These are phyloP conservation scores for Malus asiatica DNA, from an alignment of 306 rosid species.

Conservation along the genomic window DNA sequence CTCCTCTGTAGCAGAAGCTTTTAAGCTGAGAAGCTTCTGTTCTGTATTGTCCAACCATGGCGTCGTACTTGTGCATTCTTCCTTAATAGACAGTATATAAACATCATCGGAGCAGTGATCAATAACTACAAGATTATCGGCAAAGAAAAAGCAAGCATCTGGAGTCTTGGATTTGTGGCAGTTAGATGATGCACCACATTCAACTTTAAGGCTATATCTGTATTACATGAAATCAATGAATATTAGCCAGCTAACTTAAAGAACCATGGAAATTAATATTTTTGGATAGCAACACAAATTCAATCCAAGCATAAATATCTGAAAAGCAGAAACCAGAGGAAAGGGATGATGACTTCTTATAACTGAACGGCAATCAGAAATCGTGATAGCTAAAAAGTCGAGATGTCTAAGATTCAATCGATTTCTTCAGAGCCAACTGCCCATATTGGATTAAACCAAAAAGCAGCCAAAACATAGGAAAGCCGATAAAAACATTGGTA, in stretches of 20 bases:
- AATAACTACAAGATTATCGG: conserved; percentile 69
- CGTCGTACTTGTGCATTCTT: conserved; percentile 33
- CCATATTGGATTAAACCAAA: no score
- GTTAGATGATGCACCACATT: conserved; percentile 63
- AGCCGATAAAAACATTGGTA: neutral
- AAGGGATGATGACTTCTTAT: neutral
- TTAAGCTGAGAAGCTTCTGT: conserved; percentile 57
- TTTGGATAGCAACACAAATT: neutral
- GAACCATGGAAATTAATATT: neutral
- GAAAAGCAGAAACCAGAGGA: neutral
- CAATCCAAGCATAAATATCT: neutral
- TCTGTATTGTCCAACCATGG: conserved; percentile 71
- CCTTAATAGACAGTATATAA: conserved; percentile 60
- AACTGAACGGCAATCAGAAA: neutral
- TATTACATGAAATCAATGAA: conserved; percentile 23
- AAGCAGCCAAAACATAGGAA: neutral
- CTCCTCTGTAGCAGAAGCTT: conserved; percentile 27
- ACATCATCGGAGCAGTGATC: conserved; percentile 85
- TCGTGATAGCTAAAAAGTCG: neutral
- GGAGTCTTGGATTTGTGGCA: conserved; percentile 76
- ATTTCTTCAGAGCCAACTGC: neutral
- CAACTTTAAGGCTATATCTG: conserved; percentile 91
- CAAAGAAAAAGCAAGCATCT: conserved; percentile 95
- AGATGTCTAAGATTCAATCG: neutral
- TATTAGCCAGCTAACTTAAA: neutral